phyloP scores from a whole-genome alignment of 768 basidiomycete genomes.

The Panus rudis region DNA sequence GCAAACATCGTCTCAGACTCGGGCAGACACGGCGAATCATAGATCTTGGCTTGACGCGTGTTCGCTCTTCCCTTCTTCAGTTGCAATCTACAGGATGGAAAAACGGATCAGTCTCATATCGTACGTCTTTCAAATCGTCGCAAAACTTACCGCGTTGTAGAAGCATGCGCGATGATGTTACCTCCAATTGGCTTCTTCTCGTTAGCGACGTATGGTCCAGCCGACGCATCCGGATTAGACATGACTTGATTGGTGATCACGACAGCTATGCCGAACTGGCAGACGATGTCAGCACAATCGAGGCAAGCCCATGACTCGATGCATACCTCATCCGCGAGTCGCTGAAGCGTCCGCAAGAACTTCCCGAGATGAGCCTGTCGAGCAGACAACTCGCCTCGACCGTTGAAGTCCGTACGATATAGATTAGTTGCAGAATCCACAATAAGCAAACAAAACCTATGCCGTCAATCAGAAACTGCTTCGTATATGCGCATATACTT shows the following conservation, averaged over 20 bases:
- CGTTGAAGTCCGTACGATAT: conserved; percentile 93
- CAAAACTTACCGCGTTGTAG: conserved; percentile 75
- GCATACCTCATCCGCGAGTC: conserved; percentile 91
- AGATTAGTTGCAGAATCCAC: conserved; percentile 95
- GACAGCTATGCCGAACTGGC: conserved; percentile 93
- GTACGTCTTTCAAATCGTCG: background rate
- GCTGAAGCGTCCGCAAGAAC: conserved; percentile 87
- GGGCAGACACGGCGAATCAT: conserved; percentile 95
- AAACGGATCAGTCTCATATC: background rate
- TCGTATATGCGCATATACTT: conserved; percentile 16
- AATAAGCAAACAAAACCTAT: conserved; percentile 90
- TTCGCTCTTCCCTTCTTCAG: conserved; percentile 89
- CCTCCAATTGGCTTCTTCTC: conserved; percentile 99
- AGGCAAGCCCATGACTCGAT: background rate
- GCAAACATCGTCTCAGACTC: conserved; percentile 96
- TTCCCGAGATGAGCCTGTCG: conserved; percentile 95
- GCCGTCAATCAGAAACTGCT: conserved; percentile 5
- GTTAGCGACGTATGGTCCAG: conserved; percentile 80
- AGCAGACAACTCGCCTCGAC: conserved; percentile 91
- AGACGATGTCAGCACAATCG: background rate
- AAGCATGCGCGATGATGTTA: conserved; percentile 98
- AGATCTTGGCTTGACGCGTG: conserved; percentile 92
- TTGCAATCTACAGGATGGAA: conserved; percentile 51
- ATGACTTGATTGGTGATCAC: conserved; percentile 98
- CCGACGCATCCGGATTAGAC: conserved; percentile 94